Percentiles rank a stretch among this genome's conserved stretches.
Conservation (phyloP, 192 early-diverging fungal genomes). For the Rhizophagus sp. region DNA sequence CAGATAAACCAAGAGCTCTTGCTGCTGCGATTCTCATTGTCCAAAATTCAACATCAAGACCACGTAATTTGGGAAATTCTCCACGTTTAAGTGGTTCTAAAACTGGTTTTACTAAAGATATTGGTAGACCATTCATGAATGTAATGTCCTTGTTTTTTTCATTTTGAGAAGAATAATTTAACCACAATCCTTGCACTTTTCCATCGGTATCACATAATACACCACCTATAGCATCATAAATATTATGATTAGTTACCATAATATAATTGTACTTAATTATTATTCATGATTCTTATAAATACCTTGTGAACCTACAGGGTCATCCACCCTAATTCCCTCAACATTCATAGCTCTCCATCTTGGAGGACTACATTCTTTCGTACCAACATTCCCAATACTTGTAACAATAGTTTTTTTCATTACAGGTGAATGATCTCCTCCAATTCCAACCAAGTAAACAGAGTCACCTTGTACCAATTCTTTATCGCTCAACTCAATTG, state of each 20-base stretch:
- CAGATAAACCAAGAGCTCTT: conserved; percentile 58
- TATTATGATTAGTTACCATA: neutral
- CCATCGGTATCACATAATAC: conserved; percentile 63
- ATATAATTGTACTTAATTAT: neutral
- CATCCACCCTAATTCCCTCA: conserved; percentile 67
- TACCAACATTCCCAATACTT: conserved; percentile 63
- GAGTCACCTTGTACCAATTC: conserved; percentile 67
- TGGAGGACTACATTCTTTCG: conserved; percentile 68
- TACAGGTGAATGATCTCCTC: conserved; percentile 52
- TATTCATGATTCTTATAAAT: neutral
- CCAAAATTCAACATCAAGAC: conserved; percentile 64
- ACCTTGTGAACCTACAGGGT: conserved; percentile 62
- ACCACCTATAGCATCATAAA: conserved; percentile 39
- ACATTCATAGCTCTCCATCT: conserved; percentile 59
- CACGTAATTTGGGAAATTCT: conserved; percentile 54
- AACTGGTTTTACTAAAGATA: conserved; percentile 49
- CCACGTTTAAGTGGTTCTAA: conserved; percentile 50
- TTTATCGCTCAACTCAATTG: conserved; percentile 58
- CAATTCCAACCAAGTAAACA: conserved; percentile 56
- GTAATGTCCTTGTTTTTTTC: conserved; percentile 63
- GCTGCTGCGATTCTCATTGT: conserved; percentile 62
- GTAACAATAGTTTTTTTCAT: conserved; percentile 66
- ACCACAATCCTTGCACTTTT: conserved; percentile 62
- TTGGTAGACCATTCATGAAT: conserved; percentile 60
- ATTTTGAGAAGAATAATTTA: conserved; percentile 73